Evolutionary conservation across 176 grass and related monocot species (phyloP).

Genomic region (Hsuehochloa calcarea): DNA sequence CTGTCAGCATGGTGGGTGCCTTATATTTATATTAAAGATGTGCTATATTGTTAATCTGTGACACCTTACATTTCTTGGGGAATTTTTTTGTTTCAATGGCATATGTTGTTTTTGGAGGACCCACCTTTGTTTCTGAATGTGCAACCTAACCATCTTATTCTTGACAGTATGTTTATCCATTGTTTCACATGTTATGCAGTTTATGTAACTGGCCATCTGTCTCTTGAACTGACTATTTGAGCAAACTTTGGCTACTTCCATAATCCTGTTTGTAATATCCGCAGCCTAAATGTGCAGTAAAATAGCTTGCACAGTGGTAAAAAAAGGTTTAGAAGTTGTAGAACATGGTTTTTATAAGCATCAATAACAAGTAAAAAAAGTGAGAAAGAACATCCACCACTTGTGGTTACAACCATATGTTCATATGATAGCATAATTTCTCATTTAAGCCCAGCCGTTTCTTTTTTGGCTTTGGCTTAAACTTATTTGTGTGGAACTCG

Average conservation of each 20-base stretch:
- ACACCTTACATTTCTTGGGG: neutral
- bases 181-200: neutral
- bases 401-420: slow-evolving; percentile 14
- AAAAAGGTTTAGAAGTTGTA: neutral
- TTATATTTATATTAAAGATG: slow-evolving; percentile 20
- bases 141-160: slow-evolving; percentile 82
- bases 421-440: neutral
- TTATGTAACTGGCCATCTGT: neutral
- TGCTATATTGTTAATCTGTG: neutral
- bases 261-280: neutral
- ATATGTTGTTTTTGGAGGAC: slow-evolving; percentile 57
- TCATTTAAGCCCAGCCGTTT: neutral
- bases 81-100: slow-evolving; percentile 14
- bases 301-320: neutral
- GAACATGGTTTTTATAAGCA: too few relatives aligned
- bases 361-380: neutral
- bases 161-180: slow-evolving; percentile 77
- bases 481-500: neutral
- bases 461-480: neutral
- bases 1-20: slow-evolving; percentile 91
- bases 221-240: neutral
- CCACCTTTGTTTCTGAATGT: slow-evolving; percentile 96
- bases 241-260: neutral
- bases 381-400: neutral
- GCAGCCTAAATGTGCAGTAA: neutral